Percentiles rank a stretch among this genome's conserved stretches.
phyloP scores from a whole-genome alignment of 2,329 filamentous ascomycete species.

The Exophiala calicioides region DNA sequence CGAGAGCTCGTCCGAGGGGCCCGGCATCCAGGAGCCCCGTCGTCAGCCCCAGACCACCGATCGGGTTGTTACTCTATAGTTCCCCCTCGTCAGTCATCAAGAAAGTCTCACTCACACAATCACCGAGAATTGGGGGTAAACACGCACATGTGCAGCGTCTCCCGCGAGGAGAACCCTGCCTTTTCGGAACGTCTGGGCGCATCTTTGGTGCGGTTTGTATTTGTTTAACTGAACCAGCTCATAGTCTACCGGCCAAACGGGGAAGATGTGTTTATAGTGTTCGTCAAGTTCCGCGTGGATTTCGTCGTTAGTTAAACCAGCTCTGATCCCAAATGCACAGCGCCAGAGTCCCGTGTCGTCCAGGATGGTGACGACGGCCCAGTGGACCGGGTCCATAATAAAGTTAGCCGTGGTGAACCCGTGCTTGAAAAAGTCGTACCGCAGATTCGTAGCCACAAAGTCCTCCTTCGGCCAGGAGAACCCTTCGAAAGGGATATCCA shows the following conservation, averaged over 20 bases:
- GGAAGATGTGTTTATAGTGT: slow-evolving; percentile 28
- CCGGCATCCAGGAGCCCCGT: slow-evolving; percentile 27
- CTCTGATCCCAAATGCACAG: slow-evolving; percentile 43
- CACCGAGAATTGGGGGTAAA: background rate
- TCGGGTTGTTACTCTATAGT: slow-evolving; percentile 29
- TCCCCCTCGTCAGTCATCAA: background rate
- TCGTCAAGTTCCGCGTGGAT: slow-evolving; percentile 30
- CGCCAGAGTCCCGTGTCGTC: slow-evolving; percentile 42
- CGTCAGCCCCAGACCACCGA: slow-evolving; percentile 28
- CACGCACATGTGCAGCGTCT: slow-evolving; percentile 27
- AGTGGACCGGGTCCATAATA: slow-evolving; percentile 22
- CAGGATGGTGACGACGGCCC: slow-evolving; percentile 38
- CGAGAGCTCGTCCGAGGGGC: slow-evolving; percentile 18
- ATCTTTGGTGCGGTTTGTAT: slow-evolving; percentile 27
- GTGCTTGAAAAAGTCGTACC: slow-evolving; percentile 25
- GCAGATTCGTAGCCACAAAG: slow-evolving; percentile 24
- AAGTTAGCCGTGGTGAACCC: slow-evolving; percentile 24
- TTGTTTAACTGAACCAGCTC: slow-evolving; percentile 26
- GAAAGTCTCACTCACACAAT: background rate
- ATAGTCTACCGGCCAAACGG: slow-evolving; percentile 29
- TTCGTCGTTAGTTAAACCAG: slow-evolving; percentile 33
- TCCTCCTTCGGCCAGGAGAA: slow-evolving; percentile 27
- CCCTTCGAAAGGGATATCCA: slow-evolving; percentile 23
- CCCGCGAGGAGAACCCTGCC: slow-evolving; percentile 26
- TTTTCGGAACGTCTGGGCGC: slow-evolving; percentile 22